Percentiles rank a stretch among this genome's conserved stretches.
phyloP scores from a whole-genome alignment of 1,284 basidiomycete genomes.

The Moesziomyces parantarcticus region DNA sequence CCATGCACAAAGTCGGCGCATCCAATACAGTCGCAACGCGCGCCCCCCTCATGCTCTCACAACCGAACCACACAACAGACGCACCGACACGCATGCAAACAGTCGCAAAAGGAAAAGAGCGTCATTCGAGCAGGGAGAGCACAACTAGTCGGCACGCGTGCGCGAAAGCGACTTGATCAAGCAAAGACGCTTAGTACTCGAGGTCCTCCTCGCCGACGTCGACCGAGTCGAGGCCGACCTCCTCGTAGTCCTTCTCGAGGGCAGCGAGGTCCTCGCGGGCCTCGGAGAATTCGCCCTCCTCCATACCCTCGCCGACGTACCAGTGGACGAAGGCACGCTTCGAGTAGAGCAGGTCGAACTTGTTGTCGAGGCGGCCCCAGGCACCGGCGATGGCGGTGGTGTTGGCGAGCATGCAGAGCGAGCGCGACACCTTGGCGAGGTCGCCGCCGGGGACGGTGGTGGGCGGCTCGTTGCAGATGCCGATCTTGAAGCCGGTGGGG shows the following conservation, averaged over 20 bases:
- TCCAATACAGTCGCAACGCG: too few species aligned
- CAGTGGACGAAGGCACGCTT: conserved; percentile 68
- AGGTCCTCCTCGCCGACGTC: conserved; percentile 79
- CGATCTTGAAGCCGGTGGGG: conserved; percentile 94
- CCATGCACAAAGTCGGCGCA: too few species aligned
- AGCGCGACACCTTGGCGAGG: conserved; percentile 91
- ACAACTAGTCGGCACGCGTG: not conserved
- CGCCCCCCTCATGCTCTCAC: too few species aligned
- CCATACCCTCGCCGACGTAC: conserved; percentile 98
- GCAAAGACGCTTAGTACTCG: conserved; percentile 58
- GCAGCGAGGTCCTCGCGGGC: conserved; percentile 96
- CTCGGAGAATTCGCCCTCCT: conserved; percentile 98
- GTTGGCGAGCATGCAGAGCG: conserved; percentile 96
- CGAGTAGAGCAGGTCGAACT: conserved; percentile 88
- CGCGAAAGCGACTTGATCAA: not conserved
- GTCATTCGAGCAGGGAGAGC: not conserved
- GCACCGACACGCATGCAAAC: not conserved
- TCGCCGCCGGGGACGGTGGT: conserved; percentile 87
- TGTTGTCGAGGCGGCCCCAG: conserved; percentile 96
- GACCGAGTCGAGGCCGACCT: conserved; percentile 87
- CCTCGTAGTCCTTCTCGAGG: conserved; percentile 79
- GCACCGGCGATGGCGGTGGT: conserved; percentile 94
- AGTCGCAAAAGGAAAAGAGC: not conserved
- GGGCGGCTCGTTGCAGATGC: conserved; percentile 95
- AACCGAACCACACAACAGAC: too few species aligned